Evolutionary conservation across 768 basidiomycete species (phyloP).

Genomic region (Mycena sanguinolenta): DNA sequence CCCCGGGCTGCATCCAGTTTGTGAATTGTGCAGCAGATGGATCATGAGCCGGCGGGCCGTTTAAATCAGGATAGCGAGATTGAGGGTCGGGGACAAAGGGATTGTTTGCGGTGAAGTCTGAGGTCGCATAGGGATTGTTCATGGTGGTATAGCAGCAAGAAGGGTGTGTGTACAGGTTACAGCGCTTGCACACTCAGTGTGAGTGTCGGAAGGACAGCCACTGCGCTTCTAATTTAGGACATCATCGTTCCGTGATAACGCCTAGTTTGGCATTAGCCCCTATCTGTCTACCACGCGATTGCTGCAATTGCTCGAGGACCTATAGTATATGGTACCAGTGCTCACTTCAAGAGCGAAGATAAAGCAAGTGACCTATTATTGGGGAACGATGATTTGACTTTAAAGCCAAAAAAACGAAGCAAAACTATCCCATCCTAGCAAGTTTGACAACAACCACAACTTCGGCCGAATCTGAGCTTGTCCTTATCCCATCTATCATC

Average conservation of each 20-base stretch:
- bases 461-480: too few species aligned
- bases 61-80: constrained; percentile 77
- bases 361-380: too few species aligned
- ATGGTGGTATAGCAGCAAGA: constrained; percentile 19
- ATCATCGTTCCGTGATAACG: neutral
- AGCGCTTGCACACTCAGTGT: neutral
- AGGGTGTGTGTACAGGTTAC: too few species aligned
- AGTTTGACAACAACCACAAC: too few species aligned
- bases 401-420: too few species aligned
- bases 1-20: constrained; percentile 49
- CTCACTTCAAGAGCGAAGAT: too few species aligned
- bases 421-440: too few species aligned
- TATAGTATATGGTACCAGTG: too few species aligned
- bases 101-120: constrained; percentile 67
- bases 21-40: constrained; percentile 50
- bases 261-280: constrained; percentile 1
- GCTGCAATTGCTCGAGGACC: too few species aligned
- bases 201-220: neutral
- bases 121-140: constrained; percentile 54
- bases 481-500: too few species aligned
- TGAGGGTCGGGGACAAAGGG: constrained; percentile 71
- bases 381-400: too few species aligned
- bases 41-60: constrained; percentile 41
- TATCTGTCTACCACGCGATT: neutral
- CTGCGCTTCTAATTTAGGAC: neutral